Evolutionary conservation across 148 eudicot species (phyloP).

Genomic region (Rhododendron ferrugineum): DNA sequence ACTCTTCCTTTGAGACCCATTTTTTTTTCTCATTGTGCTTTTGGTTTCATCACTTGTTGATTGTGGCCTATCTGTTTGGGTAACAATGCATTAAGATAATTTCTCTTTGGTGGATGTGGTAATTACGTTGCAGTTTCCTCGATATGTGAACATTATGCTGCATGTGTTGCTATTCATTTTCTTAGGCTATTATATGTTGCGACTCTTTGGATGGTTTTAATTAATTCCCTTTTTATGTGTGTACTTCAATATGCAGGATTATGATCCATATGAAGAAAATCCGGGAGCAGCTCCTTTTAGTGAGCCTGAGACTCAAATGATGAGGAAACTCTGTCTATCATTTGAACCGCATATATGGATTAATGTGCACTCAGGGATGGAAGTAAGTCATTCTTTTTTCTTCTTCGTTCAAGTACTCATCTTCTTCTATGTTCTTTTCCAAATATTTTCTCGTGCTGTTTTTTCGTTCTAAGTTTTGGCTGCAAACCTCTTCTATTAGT

Average conservation of each 20-base stretch:
- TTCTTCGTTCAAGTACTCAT: neutral
- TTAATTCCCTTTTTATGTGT: neutral
- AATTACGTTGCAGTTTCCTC: neutral
- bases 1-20: neutral
- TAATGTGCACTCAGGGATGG: constrained; percentile 98
- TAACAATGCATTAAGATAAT: neutral
- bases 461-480: neutral
- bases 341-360: constrained; percentile 96
- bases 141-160: neutral
- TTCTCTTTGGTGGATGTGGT: neutral
- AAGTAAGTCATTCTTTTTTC: constrained; percentile 34
- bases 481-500: neutral
- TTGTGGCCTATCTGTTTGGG: neutral
- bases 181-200: constrained; percentile 1
- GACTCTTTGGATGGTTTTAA: neutral
- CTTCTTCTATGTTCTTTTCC: neutral
- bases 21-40: neutral
- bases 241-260: constrained; percentile 46
- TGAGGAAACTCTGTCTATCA: constrained; percentile 70
- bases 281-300: constrained; percentile 91
- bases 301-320: constrained; percentile 88
- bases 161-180: neutral
- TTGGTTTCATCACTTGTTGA: neutral
- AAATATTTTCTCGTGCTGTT: neutral
- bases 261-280: constrained; percentile 93